Percentiles rank a stretch among this genome's conserved stretches.
These are phyloP conservation scores for Picochlorum sp. DNA, from an alignment of 139 green algal genomes.

Conservation along the genomic window DNA sequence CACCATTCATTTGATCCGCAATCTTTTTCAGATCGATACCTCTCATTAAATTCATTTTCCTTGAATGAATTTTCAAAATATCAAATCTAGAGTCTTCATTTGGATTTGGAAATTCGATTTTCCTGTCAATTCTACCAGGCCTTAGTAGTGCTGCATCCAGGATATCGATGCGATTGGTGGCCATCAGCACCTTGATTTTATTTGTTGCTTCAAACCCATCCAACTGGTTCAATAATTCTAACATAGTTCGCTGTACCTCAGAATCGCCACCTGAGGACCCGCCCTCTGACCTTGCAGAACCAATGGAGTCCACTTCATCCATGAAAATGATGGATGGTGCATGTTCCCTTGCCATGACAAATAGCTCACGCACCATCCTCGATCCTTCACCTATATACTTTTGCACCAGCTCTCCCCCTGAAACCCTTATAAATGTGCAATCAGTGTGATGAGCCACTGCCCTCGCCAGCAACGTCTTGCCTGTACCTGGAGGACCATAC, in stretches of 20 bases:
- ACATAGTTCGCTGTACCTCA: conserved; percentile 99
- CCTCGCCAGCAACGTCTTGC: conserved; percentile 81
- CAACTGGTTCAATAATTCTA: conserved; percentile 99
- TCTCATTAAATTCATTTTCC: conserved; percentile 86
- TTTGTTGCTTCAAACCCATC: conserved; percentile 98
- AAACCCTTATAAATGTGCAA: conserved; percentile 99
- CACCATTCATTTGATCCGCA: conserved; percentile 81
- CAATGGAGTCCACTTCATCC: conserved; percentile 98
- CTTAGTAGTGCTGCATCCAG: conserved; percentile 92
- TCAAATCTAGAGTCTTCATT: conserved; percentile 79
- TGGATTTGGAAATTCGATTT: conserved; percentile 99
- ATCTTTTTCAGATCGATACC: conserved; percentile 94
- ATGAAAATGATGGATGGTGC: conserved; percentile 95
- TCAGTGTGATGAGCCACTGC: conserved; percentile 99
- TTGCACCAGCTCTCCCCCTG: conserved; percentile 93
- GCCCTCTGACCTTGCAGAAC: conserved; percentile 73
- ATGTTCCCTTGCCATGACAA: conserved; percentile 98
- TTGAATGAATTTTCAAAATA: conserved; percentile 91
- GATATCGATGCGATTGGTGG: conserved; percentile 99
- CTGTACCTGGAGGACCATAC: conserved; percentile 62
- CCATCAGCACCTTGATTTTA: conserved; percentile 99
- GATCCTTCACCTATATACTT: conserved; percentile 99
- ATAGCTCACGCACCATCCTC: conserved; percentile 98
- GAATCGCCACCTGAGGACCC: conserved; percentile 64
- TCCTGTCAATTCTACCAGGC: conserved; percentile 96